Conservation (phyloP, 306 rosid species). For the Cicer arietinum region DNA sequence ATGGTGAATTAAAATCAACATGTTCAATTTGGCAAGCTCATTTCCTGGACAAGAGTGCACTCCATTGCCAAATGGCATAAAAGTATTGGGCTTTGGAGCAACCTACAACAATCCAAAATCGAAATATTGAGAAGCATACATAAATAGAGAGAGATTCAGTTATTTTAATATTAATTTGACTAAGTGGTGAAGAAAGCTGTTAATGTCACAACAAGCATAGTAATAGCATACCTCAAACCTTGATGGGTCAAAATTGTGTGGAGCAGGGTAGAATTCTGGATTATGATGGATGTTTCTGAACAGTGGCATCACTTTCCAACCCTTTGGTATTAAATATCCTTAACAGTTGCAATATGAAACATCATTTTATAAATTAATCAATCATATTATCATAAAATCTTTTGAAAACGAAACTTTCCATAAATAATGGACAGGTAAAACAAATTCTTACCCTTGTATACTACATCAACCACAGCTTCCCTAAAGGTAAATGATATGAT, state of each 20-base stretch:
- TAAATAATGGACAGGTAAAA: not conserved
- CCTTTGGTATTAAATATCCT: conserved; percentile 94
- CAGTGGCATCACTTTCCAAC: conserved; percentile 99
- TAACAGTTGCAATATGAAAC: conserved; percentile 10
- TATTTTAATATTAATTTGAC: conserved; percentile 7
- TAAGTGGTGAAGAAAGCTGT: not conserved
- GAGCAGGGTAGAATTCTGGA: conserved; percentile 72
- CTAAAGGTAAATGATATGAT: conserved; percentile 88
- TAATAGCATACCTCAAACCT: conserved; percentile 74
- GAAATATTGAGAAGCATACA: not conserved
- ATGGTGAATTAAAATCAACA: conserved; percentile 73
- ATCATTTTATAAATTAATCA: conserved; percentile 33
- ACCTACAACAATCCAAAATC: conserved; percentile 49
- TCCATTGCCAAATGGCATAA: conserved; percentile 94
- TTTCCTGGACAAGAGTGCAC: conserved; percentile 91
- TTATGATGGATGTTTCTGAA: conserved; percentile 92
- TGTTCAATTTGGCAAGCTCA: conserved; percentile 86
- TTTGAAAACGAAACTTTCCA: conserved; percentile 4
- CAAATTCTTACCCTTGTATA: conserved; percentile 66
- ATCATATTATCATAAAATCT: not conserved
- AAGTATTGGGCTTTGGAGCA: conserved; percentile 76
- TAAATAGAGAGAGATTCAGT: not conserved
- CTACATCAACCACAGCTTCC: conserved; percentile 87
- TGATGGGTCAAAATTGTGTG: conserved; percentile 84
- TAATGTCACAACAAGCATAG: not conserved